Base-by-base conservation (phyloP, 1,284 basidiomycete genomes). In the Sparassis latifolia region DNA sequence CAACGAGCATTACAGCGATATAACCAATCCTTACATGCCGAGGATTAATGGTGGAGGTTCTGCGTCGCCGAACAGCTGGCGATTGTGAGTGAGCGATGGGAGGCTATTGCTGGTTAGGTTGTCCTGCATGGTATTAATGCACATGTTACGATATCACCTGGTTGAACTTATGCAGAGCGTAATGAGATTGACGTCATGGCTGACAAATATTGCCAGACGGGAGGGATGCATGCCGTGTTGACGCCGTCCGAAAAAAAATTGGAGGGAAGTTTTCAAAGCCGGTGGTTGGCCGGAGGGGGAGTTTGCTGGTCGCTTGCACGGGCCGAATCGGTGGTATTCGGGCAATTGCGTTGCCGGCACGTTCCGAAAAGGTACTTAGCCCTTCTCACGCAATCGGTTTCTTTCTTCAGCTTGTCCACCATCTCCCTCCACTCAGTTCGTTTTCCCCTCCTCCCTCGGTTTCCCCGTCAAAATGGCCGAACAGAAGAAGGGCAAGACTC, bases 401-500 rank as follows among this genome's bases (percentile, higher is more conserved):
- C 42, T 53, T 67, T 62, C 62, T 64, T 60, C 64, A 69, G 59
- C 68, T 68, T 62, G 53, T 62, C 64, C 66, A 67, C 67, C 69
- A 42, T 42, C 40, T 28, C 63, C 69, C 67, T 75, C 71, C 75
- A 74, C 77, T 76, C 73, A 73, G 57, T 65, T 70, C 69, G 67
- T 68, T 68, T 64, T 66, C 58, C 62, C 53, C 64, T 61, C 61
- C 60, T 64, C 64, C 62, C 61, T 58, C 53, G 58, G 61, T 59
- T 65, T 57, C 61, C 55, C 59, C 59, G 62, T 65, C 75, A 81
- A 80, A 82, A 91, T 90, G 88, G 77, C 84, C 72, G 84, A 88
- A 52, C 70, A 60, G 50, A 88, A 86, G 76, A 89, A 74, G 79
- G 73, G 71, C 72, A 92, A 92, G 78, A 70, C 78, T 63, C 86